Conservation (phyloP, 139 green algal species). For the Volvox africanus region DNA sequence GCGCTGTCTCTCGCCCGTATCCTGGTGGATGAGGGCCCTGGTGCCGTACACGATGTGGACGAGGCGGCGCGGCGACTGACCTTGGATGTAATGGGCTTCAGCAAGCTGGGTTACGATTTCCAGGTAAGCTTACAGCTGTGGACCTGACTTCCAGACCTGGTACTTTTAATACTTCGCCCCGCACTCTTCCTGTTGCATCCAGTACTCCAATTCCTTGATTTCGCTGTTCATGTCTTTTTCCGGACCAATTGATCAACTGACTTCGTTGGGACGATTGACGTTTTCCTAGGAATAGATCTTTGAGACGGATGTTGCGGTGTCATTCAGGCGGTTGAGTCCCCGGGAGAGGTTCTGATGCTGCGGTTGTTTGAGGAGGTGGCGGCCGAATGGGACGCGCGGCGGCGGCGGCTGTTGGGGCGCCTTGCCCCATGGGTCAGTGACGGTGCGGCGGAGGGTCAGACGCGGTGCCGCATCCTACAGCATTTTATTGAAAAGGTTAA, state of each 20-base stretch:
- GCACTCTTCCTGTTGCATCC: too few relatives aligned
- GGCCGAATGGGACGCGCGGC: constrained; percentile 34
- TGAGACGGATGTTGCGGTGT: background rate
- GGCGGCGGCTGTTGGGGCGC: background rate
- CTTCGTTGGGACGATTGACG: too few relatives aligned
- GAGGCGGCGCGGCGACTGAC: constrained; percentile 13
- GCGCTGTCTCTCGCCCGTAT: constrained; percentile 4
- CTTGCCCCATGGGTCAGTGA: constrained; percentile 39
- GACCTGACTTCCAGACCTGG: too few relatives aligned
- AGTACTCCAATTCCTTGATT: too few relatives aligned
- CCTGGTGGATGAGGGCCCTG: background rate
- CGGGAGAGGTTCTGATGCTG: constrained; percentile 38
- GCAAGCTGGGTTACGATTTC: constrained; percentile 56
- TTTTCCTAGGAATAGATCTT: too few relatives aligned
- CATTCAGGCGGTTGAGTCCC: constrained; percentile 29
- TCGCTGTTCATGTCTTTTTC: too few relatives aligned
- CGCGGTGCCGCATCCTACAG: constrained; percentile 32
- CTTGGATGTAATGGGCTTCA: constrained; percentile 47
- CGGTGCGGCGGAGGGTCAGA: constrained; percentile 24
- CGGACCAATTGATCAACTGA: too few relatives aligned
- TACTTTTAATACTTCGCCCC: too few relatives aligned
- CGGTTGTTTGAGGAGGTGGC: constrained; percentile 44
- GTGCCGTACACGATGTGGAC: constrained; percentile 41
- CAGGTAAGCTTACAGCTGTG: background rate
- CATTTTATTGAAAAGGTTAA: constrained; percentile 18